A percentile compares a stretch with the other conserved stretches of the same genome.
These are phyloP conservation scores for Agaricus blazei DNA, from an alignment of 768 basidiomycete genomes.

Conservation along the genomic window DNA sequence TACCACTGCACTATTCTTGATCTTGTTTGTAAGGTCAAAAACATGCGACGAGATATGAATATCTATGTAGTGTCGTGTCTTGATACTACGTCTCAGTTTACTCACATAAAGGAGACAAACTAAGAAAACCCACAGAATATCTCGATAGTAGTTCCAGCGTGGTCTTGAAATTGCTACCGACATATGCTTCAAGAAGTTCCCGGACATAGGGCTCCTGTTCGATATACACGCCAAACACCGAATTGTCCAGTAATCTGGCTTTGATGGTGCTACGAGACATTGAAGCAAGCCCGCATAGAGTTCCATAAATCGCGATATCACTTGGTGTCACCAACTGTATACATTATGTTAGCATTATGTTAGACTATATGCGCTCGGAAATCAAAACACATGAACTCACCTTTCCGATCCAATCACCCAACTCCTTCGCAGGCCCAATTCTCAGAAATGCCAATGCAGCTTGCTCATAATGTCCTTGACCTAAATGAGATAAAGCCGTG, in stretches of 20 bases:
- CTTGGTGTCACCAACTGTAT: slow-evolving; percentile 66
- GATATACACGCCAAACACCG: slow-evolving; percentile 68
- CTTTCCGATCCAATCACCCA: slow-evolving; percentile 78
- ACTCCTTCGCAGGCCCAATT: slow-evolving; percentile 55
- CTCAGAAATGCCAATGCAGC: slow-evolving; percentile 73
- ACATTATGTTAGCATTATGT: too few relatives aligned
- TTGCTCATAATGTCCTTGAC: slow-evolving; percentile 69
- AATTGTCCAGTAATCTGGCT: slow-evolving; percentile 59
- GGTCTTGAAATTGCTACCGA: slow-evolving; percentile 80
- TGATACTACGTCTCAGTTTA: background rate
- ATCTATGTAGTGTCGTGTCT: slow-evolving; percentile 78
- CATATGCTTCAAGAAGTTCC: slow-evolving; percentile 82
- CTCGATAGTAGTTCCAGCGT: slow-evolving; percentile 70
- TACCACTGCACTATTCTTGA: slow-evolving; percentile 74
- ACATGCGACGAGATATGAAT: slow-evolving; percentile 74
- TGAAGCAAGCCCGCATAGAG: slow-evolving; percentile 78
- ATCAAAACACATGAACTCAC: slow-evolving; percentile 26
- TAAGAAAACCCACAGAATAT: slow-evolving; percentile 50
- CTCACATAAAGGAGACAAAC: background rate
- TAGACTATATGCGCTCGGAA: too few relatives aligned
- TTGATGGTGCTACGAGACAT: slow-evolving; percentile 69
- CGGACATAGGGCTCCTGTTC: slow-evolving; percentile 86
- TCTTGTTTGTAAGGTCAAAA: slow-evolving; percentile 53
- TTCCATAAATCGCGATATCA: slow-evolving; percentile 86
- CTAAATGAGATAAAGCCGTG: slow-evolving; percentile 70